Conservation (phyloP, 495 filamentous ascomycete genomes). For the Jackrogersella multiformis region DNA sequence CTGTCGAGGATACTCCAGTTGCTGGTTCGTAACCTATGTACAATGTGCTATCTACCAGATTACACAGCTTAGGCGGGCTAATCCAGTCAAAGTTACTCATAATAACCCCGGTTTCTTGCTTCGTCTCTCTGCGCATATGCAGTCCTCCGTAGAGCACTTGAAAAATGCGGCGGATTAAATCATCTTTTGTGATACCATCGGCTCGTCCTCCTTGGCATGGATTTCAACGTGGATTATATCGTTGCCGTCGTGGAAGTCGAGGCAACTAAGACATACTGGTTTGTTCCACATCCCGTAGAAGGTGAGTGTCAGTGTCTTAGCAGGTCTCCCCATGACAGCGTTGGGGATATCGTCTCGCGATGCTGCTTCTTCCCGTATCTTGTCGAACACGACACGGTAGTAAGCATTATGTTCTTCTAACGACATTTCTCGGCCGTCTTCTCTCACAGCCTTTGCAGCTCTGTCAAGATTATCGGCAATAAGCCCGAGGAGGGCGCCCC, state of each 20-base stretch:
- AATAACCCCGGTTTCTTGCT: neutral
- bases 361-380: neutral
- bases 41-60: slow-evolving; percentile 5
- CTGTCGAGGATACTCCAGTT: neutral
- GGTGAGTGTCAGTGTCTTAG: neutral
- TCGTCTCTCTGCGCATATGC: neutral
- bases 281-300: slow-evolving; percentile 9
- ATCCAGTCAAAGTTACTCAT: slow-evolving; percentile 2
- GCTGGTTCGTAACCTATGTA: slow-evolving; percentile 10
- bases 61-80: neutral
- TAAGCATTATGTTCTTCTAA: slow-evolving; percentile 8
- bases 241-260: neutral
- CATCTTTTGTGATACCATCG: slow-evolving; percentile 21
- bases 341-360: slow-evolving; percentile 15
- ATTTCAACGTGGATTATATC: slow-evolving; percentile 11
- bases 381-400: neutral
- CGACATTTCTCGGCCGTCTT: neutral
- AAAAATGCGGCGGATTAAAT: slow-evolving; percentile 1
- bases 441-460: neutral
- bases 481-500: neutral
- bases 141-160: slow-evolving; percentile 10
- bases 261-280: neutral
- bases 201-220: slow-evolving; percentile 6
- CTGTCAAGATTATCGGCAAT: neutral
- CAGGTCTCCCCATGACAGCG: slow-evolving; percentile 8